These are phyloP conservation scores for Aspergillus egyptiacus DNA, from an alignment of 495 filamentous ascomycete species.

Conservation along the genomic window DNA sequence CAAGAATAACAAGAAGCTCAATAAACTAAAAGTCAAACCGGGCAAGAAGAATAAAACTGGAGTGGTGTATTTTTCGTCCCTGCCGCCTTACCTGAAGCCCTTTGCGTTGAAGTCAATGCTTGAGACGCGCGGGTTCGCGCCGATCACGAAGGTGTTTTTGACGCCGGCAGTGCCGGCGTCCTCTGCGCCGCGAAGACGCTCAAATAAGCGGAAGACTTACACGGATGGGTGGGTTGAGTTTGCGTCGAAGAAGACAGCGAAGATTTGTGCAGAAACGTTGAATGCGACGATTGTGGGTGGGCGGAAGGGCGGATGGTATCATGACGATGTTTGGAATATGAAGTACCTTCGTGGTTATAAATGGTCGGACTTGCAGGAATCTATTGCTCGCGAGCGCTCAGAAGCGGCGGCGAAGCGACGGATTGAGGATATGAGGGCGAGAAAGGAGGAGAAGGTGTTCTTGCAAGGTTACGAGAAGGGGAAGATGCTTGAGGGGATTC, in stretches of 20 bases:
- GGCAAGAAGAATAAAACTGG: slow-evolving; percentile 52
- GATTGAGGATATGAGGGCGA: slow-evolving; percentile 71
- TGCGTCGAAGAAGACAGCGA: slow-evolving; percentile 66
- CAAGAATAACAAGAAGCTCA: slow-evolving; percentile 1
- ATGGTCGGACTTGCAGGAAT: slow-evolving; percentile 62
- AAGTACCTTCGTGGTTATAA: slow-evolving; percentile 78
- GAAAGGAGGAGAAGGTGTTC: slow-evolving; percentile 79
- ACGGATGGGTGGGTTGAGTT: slow-evolving; percentile 97
- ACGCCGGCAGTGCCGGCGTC: slow-evolving; percentile 66
- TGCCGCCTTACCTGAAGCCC: slow-evolving; percentile 95
- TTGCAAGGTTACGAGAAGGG: slow-evolving; percentile 75
- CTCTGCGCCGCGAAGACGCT: slow-evolving; percentile 55
- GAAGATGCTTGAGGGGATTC: slow-evolving; percentile 67
- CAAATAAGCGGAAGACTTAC: slow-evolving; percentile 83
- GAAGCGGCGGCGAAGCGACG: slow-evolving; percentile 73
- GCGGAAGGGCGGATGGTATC: slow-evolving; percentile 81
- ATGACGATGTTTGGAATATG: slow-evolving; percentile 88
- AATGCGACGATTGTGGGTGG: slow-evolving; percentile 81
- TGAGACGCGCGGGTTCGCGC: slow-evolving; percentile 59
- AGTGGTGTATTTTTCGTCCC: slow-evolving; percentile 81
- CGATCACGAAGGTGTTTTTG: slow-evolving; percentile 81
- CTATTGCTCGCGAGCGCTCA: slow-evolving; percentile 74
- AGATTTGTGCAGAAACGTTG: slow-evolving; percentile 73
- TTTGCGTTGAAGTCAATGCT: slow-evolving; percentile 71
- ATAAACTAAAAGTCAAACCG: slow-evolving; percentile 18